phyloP scores from a whole-genome alignment of 768 basidiomycete genomes.

The Fibroporia radiculosa region DNA sequence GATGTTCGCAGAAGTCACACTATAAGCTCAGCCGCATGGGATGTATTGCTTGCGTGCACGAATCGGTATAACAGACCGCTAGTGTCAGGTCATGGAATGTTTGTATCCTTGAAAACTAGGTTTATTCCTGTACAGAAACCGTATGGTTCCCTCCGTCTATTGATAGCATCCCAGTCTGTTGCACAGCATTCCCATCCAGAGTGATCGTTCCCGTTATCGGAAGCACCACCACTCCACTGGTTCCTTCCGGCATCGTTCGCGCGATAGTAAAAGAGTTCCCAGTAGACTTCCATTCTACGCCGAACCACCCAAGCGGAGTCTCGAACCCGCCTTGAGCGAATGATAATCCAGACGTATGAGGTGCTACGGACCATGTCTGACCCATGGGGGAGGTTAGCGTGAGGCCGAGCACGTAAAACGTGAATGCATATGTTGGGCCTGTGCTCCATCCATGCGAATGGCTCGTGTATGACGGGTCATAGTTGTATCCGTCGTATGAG shows the following conservation, averaged over 20 bases:
- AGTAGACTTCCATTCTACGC: conserved; percentile 33
- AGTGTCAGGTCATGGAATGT: too few relatives aligned
- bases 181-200: conserved; percentile 4
- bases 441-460: conserved; percentile 55
- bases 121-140: background rate
- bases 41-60: too few relatives aligned
- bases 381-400: conserved; percentile 40
- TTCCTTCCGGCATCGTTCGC: conserved; percentile 11
- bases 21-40: too few relatives aligned
- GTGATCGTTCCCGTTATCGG: conserved; percentile 6
- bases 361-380: conserved; percentile 37
- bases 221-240: conserved; percentile 8
- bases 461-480: conserved; percentile 49
- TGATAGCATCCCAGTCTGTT: background rate
- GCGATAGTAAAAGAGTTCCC: conserved; percentile 4
- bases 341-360: conserved; percentile 35
- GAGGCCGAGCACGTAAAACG: conserved; percentile 48
- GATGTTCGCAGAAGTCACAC: too few relatives aligned
- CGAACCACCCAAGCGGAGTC: conserved; percentile 45
- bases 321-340: conserved; percentile 44
- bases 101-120: too few relatives aligned
- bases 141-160: background rate
- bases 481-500: conserved; percentile 44
- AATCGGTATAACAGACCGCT: too few relatives aligned
- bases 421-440: conserved; percentile 49